Base-by-base conservation (phyloP, 257 asterid genomes). In the Penstemon newberryi region DNA sequence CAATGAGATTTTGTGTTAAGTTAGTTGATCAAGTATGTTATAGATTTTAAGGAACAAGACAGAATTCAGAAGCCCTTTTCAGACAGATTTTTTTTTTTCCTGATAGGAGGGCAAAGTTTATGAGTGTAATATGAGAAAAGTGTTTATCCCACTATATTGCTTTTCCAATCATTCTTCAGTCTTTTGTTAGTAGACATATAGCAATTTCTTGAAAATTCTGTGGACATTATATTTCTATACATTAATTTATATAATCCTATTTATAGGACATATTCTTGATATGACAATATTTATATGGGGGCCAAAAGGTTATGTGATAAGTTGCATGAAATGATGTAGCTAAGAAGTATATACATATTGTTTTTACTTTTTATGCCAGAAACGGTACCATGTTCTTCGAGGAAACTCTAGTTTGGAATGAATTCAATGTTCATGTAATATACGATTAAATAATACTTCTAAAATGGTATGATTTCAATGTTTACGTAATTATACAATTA, bases 11-110 rank as follows among this genome's bases (percentile, higher is more conserved):
- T 56, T 44, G 33, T 37, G 58, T 47, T 66, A 15, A 70, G 25
- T 63, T 56, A 58, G 12, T 51, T 52, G 51, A 62, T 63, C 58
- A 62, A 56, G 76, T 62, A 41, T 66, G 67, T 65, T 67, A 70
- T 53, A 77, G 19, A 72, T 42, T 40, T 63, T 25, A 25, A 25
- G 33, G 33, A 25, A 25, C 33, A 25, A 54, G 49, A 13, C 11
- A 13, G 9, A 19, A 78, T 6, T n/a, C 42, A 19, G 46, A 42
- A 7, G 52, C 66, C 7, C 33, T 41, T 40, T 18, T 36, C 39
- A 56, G 60, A 10, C 54, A 10, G 54, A 49, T 49, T 46, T 44
- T 66, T 78, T 59, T 56, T 33, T 6, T 13, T 5, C 68, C 33
- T 49, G 54, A 49, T 5, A 61, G 73, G 62, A 63, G 78, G 70